These are phyloP conservation scores for Odonthalia washingtoniensis DNA, from an alignment of 31 red algal species.

Conservation along the genomic window DNA sequence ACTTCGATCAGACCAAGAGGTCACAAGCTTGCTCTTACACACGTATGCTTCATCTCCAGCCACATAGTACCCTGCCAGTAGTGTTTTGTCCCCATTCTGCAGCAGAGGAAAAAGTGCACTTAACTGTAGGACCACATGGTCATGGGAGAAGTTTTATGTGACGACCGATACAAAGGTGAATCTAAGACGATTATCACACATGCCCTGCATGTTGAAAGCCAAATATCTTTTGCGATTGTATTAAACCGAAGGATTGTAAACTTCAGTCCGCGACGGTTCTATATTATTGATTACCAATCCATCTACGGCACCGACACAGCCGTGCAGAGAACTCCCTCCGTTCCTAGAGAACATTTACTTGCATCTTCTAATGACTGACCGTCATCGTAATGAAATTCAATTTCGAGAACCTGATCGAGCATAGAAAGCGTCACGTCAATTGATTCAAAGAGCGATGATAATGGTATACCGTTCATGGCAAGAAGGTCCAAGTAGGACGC, in stretches of 20 bases:
- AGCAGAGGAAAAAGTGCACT: not conserved
- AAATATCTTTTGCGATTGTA: constrained; percentile 26
- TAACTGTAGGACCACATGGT: not conserved
- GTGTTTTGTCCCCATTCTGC: not conserved
- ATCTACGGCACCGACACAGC: constrained; percentile 47
- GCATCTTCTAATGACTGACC: not conserved
- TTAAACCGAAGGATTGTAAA: not conserved
- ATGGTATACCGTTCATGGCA: not conserved
- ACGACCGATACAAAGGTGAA: constrained; percentile 40
- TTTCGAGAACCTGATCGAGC: not conserved
- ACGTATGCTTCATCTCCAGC: constrained; percentile 56
- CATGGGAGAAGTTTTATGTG: constrained; percentile 30
- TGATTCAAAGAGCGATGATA: no score
- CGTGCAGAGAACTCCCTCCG: not conserved
- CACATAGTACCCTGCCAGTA: constrained; percentile 25
- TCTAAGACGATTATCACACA: constrained; percentile 23
- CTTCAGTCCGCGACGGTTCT: constrained; percentile 17
- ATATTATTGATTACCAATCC: constrained; percentile 13
- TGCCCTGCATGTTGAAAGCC: not conserved
- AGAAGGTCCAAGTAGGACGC: not conserved
- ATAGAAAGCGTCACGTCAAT: not conserved
- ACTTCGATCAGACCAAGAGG: constrained; percentile 4
- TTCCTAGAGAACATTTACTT: constrained; percentile 2
- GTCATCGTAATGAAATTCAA: not conserved
- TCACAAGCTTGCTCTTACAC: constrained; percentile 35